Conservation (phyloP, 2,329 filamentous ascomycete species). For the Aspergillus hortae region DNA sequence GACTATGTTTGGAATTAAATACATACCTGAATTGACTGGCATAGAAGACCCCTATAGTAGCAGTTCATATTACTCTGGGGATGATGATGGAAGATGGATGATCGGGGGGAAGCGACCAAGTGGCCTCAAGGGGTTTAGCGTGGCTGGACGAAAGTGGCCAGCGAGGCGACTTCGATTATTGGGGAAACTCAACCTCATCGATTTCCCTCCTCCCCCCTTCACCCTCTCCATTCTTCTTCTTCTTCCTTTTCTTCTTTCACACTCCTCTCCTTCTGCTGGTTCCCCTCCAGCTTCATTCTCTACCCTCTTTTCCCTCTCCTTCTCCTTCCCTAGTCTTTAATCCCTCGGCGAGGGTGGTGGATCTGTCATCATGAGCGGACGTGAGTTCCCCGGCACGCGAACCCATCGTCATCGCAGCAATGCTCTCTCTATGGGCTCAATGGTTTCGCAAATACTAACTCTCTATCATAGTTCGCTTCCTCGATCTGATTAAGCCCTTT, state of each 20-base stretch:
- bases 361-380: conserved; percentile 55
- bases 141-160: conserved; percentile 37
- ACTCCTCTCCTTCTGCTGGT: conserved; percentile 34
- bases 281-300: conserved; percentile 26
- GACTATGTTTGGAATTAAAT: too few species aligned
- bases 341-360: conserved; percentile 31
- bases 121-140: conserved; percentile 36
- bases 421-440: conserved; percentile 17
- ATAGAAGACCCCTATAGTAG: background rate
- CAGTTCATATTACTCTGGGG: background rate
- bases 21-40: too few species aligned
- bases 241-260: conserved; percentile 23
- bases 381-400: conserved; percentile 46
- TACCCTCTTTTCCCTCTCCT: conserved; percentile 20
- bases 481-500: conserved; percentile 99
- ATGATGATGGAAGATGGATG: background rate
- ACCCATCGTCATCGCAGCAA: conserved; percentile 14
- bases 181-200: conserved; percentile 18
- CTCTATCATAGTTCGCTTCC: conserved; percentile 75
- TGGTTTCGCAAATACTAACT: conserved; percentile 26
- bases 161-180: conserved; percentile 22
- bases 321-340: conserved; percentile 2
- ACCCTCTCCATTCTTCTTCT: conserved; percentile 20
- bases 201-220: conserved; percentile 20
- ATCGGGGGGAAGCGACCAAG: conserved; percentile 31